Percentiles rank a stretch among this genome's conserved stretches.
Evolutionary conservation across 2,329 filamentous ascomycete species (phyloP).

Genomic region (Akanthomyces uredinophilus): DNA sequence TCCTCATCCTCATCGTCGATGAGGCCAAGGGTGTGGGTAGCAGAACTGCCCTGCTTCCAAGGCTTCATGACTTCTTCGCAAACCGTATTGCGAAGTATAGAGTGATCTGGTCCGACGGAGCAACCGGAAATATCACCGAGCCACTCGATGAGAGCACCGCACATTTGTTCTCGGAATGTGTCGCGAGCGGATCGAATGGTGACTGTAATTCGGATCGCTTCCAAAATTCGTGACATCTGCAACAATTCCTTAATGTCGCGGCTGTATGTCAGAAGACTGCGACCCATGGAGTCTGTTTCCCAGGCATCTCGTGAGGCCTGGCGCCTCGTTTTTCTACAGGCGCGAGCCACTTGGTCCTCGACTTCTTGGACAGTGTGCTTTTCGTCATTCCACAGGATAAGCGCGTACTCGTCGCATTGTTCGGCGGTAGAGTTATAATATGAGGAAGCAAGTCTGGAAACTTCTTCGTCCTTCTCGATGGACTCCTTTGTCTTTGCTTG

Average conservation of each 20-base stretch:
- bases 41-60: constrained; percentile 83
- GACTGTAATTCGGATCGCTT: constrained; percentile 93
- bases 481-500: constrained; percentile 76
- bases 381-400: constrained; percentile 96
- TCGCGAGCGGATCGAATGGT: constrained; percentile 91
- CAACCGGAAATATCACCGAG: constrained; percentile 88
- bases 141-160: constrained; percentile 96
- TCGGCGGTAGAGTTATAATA: constrained; percentile 61
- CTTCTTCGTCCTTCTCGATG: constrained; percentile 74
- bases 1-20: constrained; percentile 44
- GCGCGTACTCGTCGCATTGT: constrained; percentile 60
- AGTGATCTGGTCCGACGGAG: constrained; percentile 71
- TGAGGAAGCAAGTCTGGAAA: constrained; percentile 65
- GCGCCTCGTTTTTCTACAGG: constrained; percentile 66
- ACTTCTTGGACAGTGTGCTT: constrained; percentile 96
- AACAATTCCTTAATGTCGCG: constrained; percentile 68
- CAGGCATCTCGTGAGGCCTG: constrained; percentile 73
- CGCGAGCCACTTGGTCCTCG: constrained; percentile 80
- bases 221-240: constrained; percentile 75
- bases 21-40: constrained; percentile 57
- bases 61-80: constrained; percentile 87
- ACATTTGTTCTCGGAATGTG: constrained; percentile 98
- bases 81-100: constrained; percentile 73
- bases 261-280: constrained; percentile 76
- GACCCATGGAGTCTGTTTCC: constrained; percentile 83